phyloP scores from a whole-genome alignment of 164 flowering plant genomes.

The Cinnamomum micranthum region DNA sequence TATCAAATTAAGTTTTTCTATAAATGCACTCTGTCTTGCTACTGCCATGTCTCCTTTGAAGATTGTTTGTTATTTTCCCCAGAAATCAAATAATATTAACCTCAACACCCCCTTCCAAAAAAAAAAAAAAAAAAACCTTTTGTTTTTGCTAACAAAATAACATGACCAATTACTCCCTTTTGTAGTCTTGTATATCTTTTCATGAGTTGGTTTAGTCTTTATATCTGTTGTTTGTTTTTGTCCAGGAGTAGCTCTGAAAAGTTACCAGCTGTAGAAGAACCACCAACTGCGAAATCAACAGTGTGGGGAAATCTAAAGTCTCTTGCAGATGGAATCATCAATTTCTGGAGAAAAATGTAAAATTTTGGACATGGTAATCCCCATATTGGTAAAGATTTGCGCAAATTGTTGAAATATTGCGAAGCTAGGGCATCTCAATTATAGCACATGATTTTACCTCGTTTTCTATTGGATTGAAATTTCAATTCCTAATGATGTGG shows the following conservation, averaged over 20 bases:
- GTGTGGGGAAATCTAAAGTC: conserved; percentile 47
- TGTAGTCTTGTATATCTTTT: too few relatives aligned
- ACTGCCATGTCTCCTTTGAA: neutral
- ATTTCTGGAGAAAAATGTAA: conserved; percentile 38
- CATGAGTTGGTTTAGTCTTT: neutral
- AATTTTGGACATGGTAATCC: conserved; percentile 19
- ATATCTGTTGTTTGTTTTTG: neutral
- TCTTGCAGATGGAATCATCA: conserved; percentile 42
- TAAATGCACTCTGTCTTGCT: too few relatives aligned
- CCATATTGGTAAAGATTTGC: neutral
- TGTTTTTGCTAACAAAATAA: neutral
- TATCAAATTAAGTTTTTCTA: too few relatives aligned
- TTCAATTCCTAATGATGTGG: neutral
- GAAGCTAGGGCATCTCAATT: neutral
- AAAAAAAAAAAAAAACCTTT: neutral
- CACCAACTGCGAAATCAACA: conserved; percentile 20
- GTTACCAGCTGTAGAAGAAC: conserved; percentile 18
- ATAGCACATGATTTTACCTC: neutral
- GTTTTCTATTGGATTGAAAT: neutral
- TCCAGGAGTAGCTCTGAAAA: conserved; percentile 18
- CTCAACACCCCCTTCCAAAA: neutral
- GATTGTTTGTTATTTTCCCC: neutral
- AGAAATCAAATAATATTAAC: neutral
- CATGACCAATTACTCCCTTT: neutral
- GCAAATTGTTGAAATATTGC: neutral